phyloP scores from a whole-genome alignment of 2,329 filamentous ascomycete species.

The Aspergillus japonicus region DNA sequence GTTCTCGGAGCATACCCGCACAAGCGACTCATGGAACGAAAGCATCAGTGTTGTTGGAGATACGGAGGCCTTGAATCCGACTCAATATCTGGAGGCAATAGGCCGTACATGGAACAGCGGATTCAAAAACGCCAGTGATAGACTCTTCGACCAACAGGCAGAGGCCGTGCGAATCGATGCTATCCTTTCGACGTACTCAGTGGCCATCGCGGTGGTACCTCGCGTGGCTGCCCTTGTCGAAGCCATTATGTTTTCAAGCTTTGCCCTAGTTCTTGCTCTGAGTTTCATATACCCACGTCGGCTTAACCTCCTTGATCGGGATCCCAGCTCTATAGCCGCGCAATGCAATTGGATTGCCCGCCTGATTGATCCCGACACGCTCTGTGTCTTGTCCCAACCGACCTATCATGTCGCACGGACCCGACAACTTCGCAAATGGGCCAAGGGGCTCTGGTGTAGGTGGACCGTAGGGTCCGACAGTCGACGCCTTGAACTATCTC shows the following conservation, averaged over 20 bases:
- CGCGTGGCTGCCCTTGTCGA: neutral
- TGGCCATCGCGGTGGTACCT: neutral
- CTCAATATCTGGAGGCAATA: neutral
- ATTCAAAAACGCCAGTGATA: neutral
- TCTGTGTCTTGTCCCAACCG: constrained; percentile 4
- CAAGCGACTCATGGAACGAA: neutral
- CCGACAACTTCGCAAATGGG: constrained; percentile 20
- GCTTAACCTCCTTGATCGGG: constrained; percentile 18
- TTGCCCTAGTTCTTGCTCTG: constrained; percentile 6
- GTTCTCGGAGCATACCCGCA: neutral
- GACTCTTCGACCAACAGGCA: constrained; percentile 3
- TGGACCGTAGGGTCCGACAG: constrained; percentile 10
- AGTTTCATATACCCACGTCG: constrained; percentile 14
- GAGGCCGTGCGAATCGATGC: neutral
- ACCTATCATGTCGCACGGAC: constrained; percentile 14
- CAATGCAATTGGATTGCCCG: constrained; percentile 19
- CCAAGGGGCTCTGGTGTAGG: constrained; percentile 16
- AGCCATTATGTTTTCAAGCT: neutral
- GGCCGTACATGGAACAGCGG: neutral
- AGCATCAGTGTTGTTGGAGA: neutral
- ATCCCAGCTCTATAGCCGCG: constrained; percentile 22
- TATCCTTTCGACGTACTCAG: neutral
- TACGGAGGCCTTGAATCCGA: neutral
- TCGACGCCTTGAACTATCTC: constrained; percentile 11
- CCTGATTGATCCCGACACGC: constrained; percentile 7